Evolutionary conservation across 1,139 yeast genomes (phyloP).

Genomic region (Pichia norvegensis): DNA sequence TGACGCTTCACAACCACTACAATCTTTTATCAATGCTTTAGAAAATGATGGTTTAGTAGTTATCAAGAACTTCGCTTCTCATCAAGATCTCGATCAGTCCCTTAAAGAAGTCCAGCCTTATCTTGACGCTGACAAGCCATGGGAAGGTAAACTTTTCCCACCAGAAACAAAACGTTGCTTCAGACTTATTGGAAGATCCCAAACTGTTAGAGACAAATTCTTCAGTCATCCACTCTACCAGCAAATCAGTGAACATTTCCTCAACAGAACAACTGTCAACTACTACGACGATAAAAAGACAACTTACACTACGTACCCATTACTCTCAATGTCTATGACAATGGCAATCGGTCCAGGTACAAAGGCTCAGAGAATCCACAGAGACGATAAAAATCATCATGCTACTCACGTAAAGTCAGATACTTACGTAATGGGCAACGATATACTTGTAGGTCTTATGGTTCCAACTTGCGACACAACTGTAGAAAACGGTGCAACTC

Average conservation of each 20-base stretch:
- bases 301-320: slow-evolving; percentile 13
- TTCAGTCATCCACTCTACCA: slow-evolving; percentile 13
- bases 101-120: slow-evolving; percentile 20
- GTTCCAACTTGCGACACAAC: slow-evolving; percentile 24
- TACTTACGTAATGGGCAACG: slow-evolving; percentile 16
- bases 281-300: slow-evolving; percentile 13
- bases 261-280: slow-evolving; percentile 10
- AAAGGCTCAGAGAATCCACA: slow-evolving; percentile 22
- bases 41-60: slow-evolving; percentile 15
- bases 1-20: slow-evolving; percentile 8
- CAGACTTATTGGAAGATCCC: slow-evolving; percentile 19
- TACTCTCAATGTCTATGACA: slow-evolving; percentile 15
- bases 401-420: slow-evolving; percentile 18
- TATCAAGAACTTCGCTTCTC: slow-evolving; percentile 13
- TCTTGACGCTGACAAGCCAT: slow-evolving; percentile 19
- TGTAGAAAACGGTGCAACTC: slow-evolving; percentile 25
- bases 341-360: slow-evolving; percentile 24
- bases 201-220: slow-evolving; percentile 16
- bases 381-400: slow-evolving; percentile 27
- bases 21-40: slow-evolving; percentile 14
- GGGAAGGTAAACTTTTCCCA: slow-evolving; percentile 26
- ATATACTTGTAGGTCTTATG: slow-evolving; percentile 21
- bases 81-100: slow-evolving; percentile 14
- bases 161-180: slow-evolving; percentile 21
- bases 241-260: slow-evolving; percentile 13